phyloP scores from a whole-genome alignment of 192 early-diverging fungal species.

The Ramicandelaber brevisporus region DNA sequence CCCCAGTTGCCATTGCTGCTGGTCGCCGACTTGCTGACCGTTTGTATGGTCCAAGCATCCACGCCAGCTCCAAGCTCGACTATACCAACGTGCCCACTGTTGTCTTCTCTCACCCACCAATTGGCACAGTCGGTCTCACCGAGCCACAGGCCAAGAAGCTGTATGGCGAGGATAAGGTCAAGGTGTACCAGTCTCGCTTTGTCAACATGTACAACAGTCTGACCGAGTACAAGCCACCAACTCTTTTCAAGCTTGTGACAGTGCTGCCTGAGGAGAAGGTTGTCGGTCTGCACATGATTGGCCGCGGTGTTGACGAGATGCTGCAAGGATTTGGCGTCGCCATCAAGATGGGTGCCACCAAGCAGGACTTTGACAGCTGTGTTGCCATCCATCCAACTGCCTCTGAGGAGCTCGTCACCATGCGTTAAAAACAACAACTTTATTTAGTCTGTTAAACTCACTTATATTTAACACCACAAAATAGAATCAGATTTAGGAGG shows the following conservation, averaged over 20 bases:
- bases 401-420: slow-evolving; percentile 77
- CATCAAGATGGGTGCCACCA: slow-evolving; percentile 96
- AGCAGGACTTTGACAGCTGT: slow-evolving; percentile 83
- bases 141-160: slow-evolving; percentile 50
- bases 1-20: slow-evolving; percentile 91
- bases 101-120: slow-evolving; percentile 80
- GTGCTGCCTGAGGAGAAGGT: slow-evolving; percentile 79
- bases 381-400: slow-evolving; percentile 97
- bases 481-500: neutral
- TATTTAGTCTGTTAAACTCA: neutral
- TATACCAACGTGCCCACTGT: slow-evolving; percentile 88
- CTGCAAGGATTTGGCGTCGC: slow-evolving; percentile 94
- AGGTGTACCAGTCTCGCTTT: slow-evolving; percentile 69
- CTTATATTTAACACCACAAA: neutral
- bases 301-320: slow-evolving; percentile 67
- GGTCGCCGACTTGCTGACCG: slow-evolving; percentile 74
- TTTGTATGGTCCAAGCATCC: slow-evolving; percentile 57
- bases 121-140: slow-evolving; percentile 71
- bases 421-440: slow-evolving; percentile 5
- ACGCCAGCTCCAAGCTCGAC: slow-evolving; percentile 55
- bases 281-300: slow-evolving; percentile 84
- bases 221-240: slow-evolving; percentile 67
- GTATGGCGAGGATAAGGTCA: slow-evolving; percentile 55
- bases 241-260: slow-evolving; percentile 79
- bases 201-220: slow-evolving; percentile 76